Evolutionary conservation across 2,329 filamentous ascomycete species (phyloP), one percentile per base, ranked within the genome.

Genomic region (Fusarium agapanthi): DNA sequence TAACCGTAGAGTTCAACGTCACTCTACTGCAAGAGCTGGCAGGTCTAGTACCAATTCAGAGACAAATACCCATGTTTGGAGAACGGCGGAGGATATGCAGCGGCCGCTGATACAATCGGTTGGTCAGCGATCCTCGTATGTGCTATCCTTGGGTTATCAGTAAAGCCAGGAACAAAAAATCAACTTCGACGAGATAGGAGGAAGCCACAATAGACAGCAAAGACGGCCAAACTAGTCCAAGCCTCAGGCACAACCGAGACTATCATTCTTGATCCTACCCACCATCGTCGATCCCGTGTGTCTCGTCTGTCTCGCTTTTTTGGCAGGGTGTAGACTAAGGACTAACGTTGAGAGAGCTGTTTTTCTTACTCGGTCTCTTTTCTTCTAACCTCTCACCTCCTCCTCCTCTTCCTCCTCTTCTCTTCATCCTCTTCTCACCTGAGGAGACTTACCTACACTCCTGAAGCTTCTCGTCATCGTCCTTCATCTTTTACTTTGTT

Each of bases 191-290:
- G 12, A 30, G 28, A 22, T 14, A 38, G 48, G 26, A 65, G 63
- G 71, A 72, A 73, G 71, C 55, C 53, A 61, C 67, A 38, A 40
- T 37, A 70, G 32, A 66, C 38, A 65, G 35, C 51, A 53, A 40
- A 30, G 40, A 56, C 22, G 43, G 38, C 55, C 48, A 60, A 41
- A 45, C 34, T 71, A 67, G 71, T 43, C 56, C 55, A 66, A 77
- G 73, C 75, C 73, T 71, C 71, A 73, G 71, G 71, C 71, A 73
- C 71, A 69, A 62, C 71, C 71, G 56, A 51, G 63, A 73, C 68
- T 74, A 72, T 69, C 64, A 62, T 61, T 54, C 69, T 74, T 53
- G 71, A 67, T 75, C 75, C 69, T 75, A 76, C 74, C 70, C 72
- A 75, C 75, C 64, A 74, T 76, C 75, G 69, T 75, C 72, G 68